Evolutionary conservation across 306 rosid genomes (phyloP).

Genomic region (Corylus americana): DNA sequence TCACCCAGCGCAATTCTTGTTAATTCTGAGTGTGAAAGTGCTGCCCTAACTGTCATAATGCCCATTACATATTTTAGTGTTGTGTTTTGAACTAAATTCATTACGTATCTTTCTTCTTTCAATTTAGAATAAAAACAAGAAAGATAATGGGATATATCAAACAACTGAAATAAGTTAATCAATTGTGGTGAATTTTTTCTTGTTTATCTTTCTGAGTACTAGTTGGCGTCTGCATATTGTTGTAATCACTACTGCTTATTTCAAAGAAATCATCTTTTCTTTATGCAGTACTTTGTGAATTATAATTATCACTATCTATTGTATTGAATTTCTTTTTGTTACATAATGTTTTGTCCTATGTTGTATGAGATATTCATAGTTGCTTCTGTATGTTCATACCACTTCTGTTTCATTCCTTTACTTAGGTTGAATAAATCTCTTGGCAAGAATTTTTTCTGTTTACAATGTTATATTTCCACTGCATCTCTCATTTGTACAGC

Average conservation of each 20-base stretch:
- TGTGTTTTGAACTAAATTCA: neutral
- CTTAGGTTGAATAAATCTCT: neutral
- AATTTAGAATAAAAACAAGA: no score
- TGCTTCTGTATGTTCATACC: neutral
- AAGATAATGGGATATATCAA: neutral
- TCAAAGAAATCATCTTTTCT: neutral
- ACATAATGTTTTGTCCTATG: neutral
- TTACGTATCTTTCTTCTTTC: neutral
- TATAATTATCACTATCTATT: neutral
- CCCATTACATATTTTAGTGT: neutral
- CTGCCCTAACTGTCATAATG: neutral
- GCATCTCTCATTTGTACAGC: neutral
- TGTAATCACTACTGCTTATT: neutral
- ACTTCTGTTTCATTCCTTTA: neutral
- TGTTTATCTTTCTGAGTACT: neutral
- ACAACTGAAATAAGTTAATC: neutral
- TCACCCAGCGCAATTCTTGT: no score
- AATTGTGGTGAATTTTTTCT: neutral
- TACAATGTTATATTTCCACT: neutral
- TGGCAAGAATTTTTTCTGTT: neutral
- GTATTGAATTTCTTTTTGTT: neutral
- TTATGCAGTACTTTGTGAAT: neutral
- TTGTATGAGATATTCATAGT: neutral
- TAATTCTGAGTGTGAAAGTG: neutral
- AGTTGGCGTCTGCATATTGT: neutral